These are phyloP conservation scores for Hypoxylon sp. DNA, from an alignment of 2,329 filamentous ascomycete species.

Conservation along the genomic window DNA sequence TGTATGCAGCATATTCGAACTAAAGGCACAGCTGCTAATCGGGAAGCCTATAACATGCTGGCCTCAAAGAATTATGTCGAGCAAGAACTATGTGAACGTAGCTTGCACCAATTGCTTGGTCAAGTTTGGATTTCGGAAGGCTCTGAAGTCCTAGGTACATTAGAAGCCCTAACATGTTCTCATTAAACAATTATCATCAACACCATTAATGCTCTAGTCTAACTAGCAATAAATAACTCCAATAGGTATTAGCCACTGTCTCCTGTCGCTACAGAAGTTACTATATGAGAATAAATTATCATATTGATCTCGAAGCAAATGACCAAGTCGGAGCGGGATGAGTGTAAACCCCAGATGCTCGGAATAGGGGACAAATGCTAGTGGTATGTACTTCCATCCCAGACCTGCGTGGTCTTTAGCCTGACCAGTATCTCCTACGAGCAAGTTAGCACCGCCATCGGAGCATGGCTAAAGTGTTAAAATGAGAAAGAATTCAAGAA, in stretches of 20 bases:
- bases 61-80: not conserved
- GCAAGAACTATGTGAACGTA: not conserved
- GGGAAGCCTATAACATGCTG: not conserved
- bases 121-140: not conserved
- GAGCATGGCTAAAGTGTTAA: not conserved
- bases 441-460: not conserved
- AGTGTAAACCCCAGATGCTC: not conserved
- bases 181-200: not conserved
- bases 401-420: not conserved
- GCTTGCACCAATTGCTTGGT: not conserved
- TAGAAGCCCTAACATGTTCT: not conserved
- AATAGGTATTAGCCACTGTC: not conserved
- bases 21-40: not conserved
- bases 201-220: not conserved
- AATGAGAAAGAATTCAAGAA: slow-evolving; percentile 32
- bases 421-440: not conserved
- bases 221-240: not conserved
- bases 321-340: not conserved
- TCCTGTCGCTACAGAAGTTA: not conserved
- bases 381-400: not conserved
- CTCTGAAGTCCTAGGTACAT: not conserved
- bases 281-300: not conserved
- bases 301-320: not conserved
- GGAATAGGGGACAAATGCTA: not conserved
- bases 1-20: not conserved